A percentile compares a stretch with the other conserved stretches of the same genome.
These are phyloP conservation scores for Malus hybrid DNA, from an alignment of 331 rosid species.

Conservation along the genomic window DNA sequence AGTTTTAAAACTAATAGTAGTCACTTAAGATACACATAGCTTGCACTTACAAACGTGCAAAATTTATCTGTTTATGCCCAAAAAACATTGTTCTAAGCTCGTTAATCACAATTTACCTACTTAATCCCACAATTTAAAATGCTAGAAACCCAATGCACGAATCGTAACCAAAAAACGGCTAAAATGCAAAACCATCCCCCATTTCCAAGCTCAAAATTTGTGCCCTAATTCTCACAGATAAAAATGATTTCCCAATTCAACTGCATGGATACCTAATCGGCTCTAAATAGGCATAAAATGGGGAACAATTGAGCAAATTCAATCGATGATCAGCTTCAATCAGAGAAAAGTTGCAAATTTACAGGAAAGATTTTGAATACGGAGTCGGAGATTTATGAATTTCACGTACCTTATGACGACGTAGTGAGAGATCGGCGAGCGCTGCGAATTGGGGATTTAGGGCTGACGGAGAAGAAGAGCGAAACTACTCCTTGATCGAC, in stretches of 20 bases:
- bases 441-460: not conserved
- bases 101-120: not conserved
- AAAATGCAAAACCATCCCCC: not conserved
- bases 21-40: not conserved
- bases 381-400: not conserved
- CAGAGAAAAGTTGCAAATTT: not conserved
- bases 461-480: not conserved
- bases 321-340: not conserved
- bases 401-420: not conserved
- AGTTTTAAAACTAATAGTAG: not conserved
- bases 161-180: not conserved
- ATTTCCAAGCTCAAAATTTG: slow-evolving; percentile 2
- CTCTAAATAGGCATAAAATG: not conserved
- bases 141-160: not conserved
- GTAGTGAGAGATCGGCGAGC: not conserved
- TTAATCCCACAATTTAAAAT: not conserved
- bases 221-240: not conserved
- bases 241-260: not conserved
- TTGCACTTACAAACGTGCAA: not conserved
- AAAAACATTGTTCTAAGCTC: not conserved
- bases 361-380: not conserved
- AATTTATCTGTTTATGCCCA: not conserved
- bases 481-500: not conserved
- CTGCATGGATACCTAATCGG: not conserved
- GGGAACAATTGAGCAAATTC: not conserved